Base-by-base conservation (phyloP, 148 eudicot species). In the Silene latifolia region DNA sequence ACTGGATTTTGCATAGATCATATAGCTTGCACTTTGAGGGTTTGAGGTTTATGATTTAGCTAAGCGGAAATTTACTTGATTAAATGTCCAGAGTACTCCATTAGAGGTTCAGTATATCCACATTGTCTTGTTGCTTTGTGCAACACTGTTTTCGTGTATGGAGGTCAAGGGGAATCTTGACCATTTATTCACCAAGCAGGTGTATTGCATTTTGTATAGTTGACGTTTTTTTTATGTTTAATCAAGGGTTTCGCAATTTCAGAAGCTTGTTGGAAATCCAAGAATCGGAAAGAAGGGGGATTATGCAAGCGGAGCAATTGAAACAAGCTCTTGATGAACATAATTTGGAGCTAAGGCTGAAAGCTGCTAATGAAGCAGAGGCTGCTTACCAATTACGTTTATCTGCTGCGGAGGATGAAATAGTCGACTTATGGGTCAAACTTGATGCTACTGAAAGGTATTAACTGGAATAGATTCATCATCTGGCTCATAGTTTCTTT, bases 321-420 rank as follows among this genome's bases (percentile, higher is more conserved):
- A 91, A 83, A 82, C 84, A 80, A 75, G 97, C 92, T 75, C 81
- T 88, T 63, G 84, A 86, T 66, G 98, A 94, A 80, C 98, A 94
- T 79, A 82, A 89, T 75, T 74, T 94, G 59, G 97, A 91, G 86
- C 86, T 94, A 77, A 86, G 98, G 82, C 83, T 94, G 51, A 94
- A 84, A 85, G 97, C 98, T 74, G 97, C 97, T 67, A 87, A 89
- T 83, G 98, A 94, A 87, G 96, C 98, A 24, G 97, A 91, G 82
- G 86, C 87, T 77, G 97, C 97, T 78, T 94, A 89, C 86, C 93
- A 85, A 78, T 86, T 80, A 79, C 85, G 98, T 66, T 87, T 94
- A 20, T 83, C 89, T 78, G 83, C 86, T 80, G 97, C 97, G 48
- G 96, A 91, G 87, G 89, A 97, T 77, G 98, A 94, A 86, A 89